These are phyloP conservation scores for Trichocladium antarcticum DNA, from an alignment of 495 filamentous ascomycete species.

Conservation along the genomic window DNA sequence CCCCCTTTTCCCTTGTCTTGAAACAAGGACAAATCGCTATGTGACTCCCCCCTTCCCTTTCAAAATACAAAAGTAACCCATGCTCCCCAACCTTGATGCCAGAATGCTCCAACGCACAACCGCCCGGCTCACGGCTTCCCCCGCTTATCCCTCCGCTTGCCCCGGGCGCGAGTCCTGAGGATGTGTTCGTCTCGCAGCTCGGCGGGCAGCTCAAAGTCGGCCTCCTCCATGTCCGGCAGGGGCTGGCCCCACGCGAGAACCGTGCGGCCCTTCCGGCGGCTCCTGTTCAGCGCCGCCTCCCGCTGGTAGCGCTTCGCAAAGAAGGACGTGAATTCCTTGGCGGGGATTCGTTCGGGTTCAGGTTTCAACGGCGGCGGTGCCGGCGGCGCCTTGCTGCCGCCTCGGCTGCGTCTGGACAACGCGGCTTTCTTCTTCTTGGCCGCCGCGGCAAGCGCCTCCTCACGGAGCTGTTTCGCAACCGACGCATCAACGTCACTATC, in stretches of 20 bases:
- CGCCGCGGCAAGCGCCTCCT: constrained; percentile 49
- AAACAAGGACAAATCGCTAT: no score
- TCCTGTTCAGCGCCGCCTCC: constrained; percentile 56
- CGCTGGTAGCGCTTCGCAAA: constrained; percentile 67
- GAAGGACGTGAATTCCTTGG: constrained; percentile 74
- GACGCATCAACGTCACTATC: constrained; percentile 60
- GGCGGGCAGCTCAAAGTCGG: constrained; percentile 63
- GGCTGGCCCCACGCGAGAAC: constrained; percentile 66
- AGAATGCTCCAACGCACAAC: no score
- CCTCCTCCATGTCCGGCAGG: constrained; percentile 57
- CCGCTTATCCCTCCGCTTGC: constrained; percentile 35
- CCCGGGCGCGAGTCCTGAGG: constrained; percentile 52
- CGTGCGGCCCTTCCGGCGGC: constrained; percentile 41
- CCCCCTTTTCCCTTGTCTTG: no score
- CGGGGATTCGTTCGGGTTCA: no score
- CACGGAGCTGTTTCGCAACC: constrained; percentile 60
- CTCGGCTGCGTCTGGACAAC: not conserved
- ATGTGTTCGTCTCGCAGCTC: constrained; percentile 59
- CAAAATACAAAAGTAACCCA: no score
- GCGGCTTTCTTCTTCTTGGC: constrained; percentile 7
- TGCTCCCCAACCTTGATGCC: no score
- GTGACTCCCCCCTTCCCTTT: no score
- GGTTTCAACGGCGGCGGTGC: no score
- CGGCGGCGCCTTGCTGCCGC: no score
- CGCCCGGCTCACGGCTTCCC: constrained; percentile 9